A percentile compares a stretch with the other conserved stretches of the same genome.
Conservation (phyloP, 2,329 filamentous ascomycete species). For the Talaromyces sp. region DNA sequence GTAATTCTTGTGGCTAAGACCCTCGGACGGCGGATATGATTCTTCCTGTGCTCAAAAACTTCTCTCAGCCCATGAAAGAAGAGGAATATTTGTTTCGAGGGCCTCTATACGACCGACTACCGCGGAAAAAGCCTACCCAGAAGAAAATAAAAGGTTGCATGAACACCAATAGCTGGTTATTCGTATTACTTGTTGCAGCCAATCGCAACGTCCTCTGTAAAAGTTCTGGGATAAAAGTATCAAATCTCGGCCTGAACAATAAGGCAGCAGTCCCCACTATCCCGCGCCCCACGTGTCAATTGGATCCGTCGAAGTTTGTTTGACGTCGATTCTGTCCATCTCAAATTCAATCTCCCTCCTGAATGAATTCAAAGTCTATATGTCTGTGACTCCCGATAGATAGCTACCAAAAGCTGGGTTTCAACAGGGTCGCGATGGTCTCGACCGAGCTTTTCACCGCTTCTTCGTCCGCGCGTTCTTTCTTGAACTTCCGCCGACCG, state of each 20-base stretch:
- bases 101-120: neutral
- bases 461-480: neutral
- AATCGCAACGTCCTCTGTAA: no score
- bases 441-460: neutral
- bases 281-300: constrained; percentile 8
- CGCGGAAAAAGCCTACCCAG: neutral
- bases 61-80: neutral
- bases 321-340: neutral
- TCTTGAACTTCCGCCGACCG: neutral
- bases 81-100: neutral
- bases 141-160: neutral
- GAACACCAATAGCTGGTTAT: neutral
- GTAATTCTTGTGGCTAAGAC: neutral
- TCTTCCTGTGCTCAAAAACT: neutral
- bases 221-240: neutral
- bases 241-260: neutral
- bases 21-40: neutral
- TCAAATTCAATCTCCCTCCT: neutral
- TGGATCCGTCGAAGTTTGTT: neutral
- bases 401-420: neutral
- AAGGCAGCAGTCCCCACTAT: neutral
- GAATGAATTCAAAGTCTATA: neutral
- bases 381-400: neutral
- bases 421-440: neutral
- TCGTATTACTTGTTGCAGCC: neutral